Conservation (phyloP, 495 filamentous ascomycete species). For the Neurospora cerealis region DNA sequence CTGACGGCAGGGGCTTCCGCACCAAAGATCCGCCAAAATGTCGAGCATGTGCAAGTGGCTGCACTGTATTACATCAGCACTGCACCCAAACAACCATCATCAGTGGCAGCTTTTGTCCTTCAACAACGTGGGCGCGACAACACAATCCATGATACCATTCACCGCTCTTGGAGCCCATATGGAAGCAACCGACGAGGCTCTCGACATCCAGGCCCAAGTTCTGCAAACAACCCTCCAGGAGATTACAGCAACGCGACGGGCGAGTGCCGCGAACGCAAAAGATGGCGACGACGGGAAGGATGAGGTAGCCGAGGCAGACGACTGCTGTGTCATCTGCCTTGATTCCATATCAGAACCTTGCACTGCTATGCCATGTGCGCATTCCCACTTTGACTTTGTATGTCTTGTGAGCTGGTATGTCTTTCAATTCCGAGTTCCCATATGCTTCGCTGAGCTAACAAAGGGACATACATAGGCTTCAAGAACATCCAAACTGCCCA, state of each 20-base stretch:
- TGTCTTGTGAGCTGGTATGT: constrained; percentile 67
- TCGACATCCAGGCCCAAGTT: constrained; percentile 32
- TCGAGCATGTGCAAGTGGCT: background rate
- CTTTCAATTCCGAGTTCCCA: background rate
- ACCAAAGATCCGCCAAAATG: background rate
- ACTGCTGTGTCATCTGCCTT: constrained; percentile 64
- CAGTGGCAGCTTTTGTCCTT: background rate
- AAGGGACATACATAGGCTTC: constrained; percentile 23
- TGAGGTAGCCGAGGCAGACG: constrained; percentile 4
- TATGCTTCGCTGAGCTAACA: background rate
- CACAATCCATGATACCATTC: background rate
- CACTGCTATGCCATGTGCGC: constrained; percentile 62
- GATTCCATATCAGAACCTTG: constrained; percentile 63
- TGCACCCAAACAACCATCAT: background rate
- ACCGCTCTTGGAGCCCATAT: constrained; percentile 5
- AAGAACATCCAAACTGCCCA: constrained; percentile 63
- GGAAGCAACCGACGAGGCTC: constrained; percentile 14
- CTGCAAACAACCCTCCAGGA: constrained; percentile 38
- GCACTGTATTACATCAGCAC: background rate
- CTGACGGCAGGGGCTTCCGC: background rate
- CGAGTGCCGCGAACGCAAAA: constrained; percentile 1
- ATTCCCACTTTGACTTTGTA: constrained; percentile 73
- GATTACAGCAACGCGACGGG: constrained; percentile 23
- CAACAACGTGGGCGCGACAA: background rate
- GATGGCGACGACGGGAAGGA: background rate